Evolutionary conservation across 2,329 filamentous ascomycete genomes (phyloP), one percentile per base, ranked within the genome.

Genomic region (Penicillium sp.): DNA sequence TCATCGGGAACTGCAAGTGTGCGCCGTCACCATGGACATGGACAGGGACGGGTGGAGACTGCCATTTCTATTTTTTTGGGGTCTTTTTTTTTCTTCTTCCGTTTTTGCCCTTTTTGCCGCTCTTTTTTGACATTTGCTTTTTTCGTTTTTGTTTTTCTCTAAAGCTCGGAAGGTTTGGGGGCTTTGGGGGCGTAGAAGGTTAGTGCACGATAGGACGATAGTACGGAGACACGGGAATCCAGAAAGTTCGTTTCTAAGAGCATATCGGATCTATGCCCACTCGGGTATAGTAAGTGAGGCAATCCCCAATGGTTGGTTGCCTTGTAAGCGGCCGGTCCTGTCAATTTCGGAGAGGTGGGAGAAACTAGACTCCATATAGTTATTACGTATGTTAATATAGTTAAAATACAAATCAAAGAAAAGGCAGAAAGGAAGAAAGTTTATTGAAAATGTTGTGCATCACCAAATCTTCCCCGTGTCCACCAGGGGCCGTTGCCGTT

Each of bases 11-110:
- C 64, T 66, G 63, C 63, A 64, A 66, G 64, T 66, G 64, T 57
- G 61, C 55, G 57, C 61, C 60, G 59, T 68, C 60, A 65, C 66
- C 63, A 53, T 62, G 63, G 64, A 62, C 64, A 61, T 68, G 62
- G 65, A 64, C 59, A 67, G 64, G 64, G 62, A 66, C 64, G 6
- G 50, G 63, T 64, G 64, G 61, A 64, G 62, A 39, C 55, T 36
- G 13, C 21, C 43, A 46, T 23, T 55, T 46, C n/a, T 34, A 16
- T 9, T 8, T 21, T 23, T 34, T 29, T 11, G 5, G 29, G 31
- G 11, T 21, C 21, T 21, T 21, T 21, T 21, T 31, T 15, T 9
- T 19, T 21, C 23, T 2, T 43, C 25, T 27, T n/a, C 8, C 15
- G 7, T 43, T 43, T 43, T 43, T 16, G 15, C 41, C 13, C 5